These are phyloP conservation scores for Fraxinus cuspidata DNA, from an alignment of 257 asterid species.

Conservation along the genomic window DNA sequence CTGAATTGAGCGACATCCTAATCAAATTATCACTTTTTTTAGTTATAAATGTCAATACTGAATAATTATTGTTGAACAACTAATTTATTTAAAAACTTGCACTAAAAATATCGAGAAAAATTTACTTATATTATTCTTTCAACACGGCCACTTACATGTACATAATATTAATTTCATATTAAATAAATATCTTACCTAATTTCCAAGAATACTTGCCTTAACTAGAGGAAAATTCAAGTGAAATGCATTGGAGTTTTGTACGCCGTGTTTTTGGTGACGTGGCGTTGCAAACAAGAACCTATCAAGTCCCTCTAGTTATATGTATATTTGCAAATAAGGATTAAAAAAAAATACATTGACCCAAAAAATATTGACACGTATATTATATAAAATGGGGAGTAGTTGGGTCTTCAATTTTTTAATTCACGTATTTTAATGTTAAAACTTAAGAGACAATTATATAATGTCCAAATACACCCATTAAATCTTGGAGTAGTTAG, in stretches of 20 bases:
- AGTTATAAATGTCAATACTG: too few species aligned
- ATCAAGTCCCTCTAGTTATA: constrained; percentile 13
- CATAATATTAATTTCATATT: background rate
- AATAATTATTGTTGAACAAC: background rate
- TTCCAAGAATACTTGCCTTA: background rate
- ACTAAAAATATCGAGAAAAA: too few species aligned
- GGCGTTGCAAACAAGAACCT: constrained; percentile 48
- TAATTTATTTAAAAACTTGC: too few species aligned
- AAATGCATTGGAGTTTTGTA: constrained; percentile 51
- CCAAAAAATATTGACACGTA: constrained; percentile 17
- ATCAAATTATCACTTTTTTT: background rate
- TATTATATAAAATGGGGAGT: constrained; percentile 41
- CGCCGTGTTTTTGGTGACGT: constrained; percentile 79
- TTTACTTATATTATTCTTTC: background rate
- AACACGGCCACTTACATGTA: background rate
- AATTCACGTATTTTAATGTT: constrained; percentile 15
- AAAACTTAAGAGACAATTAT: constrained; percentile 1
- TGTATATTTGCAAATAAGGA: constrained; percentile 6
- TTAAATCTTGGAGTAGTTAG: constrained; percentile 46
- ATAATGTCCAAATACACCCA: constrained; percentile 43
- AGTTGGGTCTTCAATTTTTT: constrained; percentile 33
- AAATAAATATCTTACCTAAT: background rate
- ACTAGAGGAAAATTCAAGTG: background rate
- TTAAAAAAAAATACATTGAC: constrained; percentile 15
- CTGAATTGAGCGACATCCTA: background rate